Evolutionary conservation across 768 basidiomycete species (phyloP), one percentile per base, ranked within the genome.

Genomic region (Tubosaeta sp.): DNA sequence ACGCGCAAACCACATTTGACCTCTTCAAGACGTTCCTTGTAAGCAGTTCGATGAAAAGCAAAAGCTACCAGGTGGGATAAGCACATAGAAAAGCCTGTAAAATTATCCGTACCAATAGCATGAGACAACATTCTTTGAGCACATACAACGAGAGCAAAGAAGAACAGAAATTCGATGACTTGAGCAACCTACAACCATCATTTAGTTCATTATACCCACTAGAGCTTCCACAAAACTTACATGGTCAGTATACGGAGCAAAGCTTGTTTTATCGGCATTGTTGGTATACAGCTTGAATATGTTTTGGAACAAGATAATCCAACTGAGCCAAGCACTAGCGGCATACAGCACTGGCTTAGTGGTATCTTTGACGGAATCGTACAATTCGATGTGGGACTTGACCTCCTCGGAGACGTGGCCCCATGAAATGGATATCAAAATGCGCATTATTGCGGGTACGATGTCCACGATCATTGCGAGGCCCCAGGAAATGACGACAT

Each of bases 401-500:
- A 89, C 68, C 21, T 58, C 61, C 59, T 90, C 88, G 29, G 82
- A 85, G 36, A 89, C 79, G 59, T 87, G 86, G 1, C 87, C 89
- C 89, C 89, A 90, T 6, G 75, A 68, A 12, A 77, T 66, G 24
- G 79, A 71, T 54, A 90, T 77, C 52, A 78, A 56, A 55, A 77
- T 73, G 35, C 75, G 79, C 45, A 74, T 57, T 45, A 84, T 43
- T 38, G 76, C 70, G 11, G 88, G 87, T 46, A 87, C 67, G 47
- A 90, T 67, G 63, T 90, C 85, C 58, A 89, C 71, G 52, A 85
- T 69, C 69, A 87, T 71, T 18, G 84, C 89, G 30, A 91, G 80
- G 54, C 76, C 84, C 88, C 88, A 91, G 3, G 87, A 89, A 46
- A 89, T 76, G 51, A 87, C 71, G 46, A 90, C 71, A 64, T 91